phyloP scores from a whole-genome alignment of 2,329 filamentous ascomycete species.

The Trichoderma simmonsii region DNA sequence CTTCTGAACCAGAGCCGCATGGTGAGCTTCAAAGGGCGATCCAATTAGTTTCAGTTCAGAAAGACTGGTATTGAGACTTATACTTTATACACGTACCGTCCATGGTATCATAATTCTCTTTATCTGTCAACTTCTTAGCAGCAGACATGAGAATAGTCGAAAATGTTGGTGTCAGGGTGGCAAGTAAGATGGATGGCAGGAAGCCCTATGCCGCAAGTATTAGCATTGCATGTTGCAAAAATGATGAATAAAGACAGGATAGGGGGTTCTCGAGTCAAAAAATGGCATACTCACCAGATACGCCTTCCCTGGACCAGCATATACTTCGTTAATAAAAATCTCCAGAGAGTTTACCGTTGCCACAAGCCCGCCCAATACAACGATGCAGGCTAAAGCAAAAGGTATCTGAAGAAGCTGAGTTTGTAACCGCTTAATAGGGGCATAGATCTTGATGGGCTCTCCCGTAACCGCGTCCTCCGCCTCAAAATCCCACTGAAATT shows the following conservation, averaged over 20 bases:
- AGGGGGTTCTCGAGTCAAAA: neutral
- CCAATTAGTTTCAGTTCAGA: neutral
- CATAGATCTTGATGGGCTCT: slow-evolving; percentile 72
- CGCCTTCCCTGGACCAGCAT: slow-evolving; percentile 81
- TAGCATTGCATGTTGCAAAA: neutral
- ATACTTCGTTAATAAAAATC: slow-evolving; percentile 93
- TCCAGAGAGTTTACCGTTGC: slow-evolving; percentile 86
- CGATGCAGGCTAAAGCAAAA: slow-evolving; percentile 71
- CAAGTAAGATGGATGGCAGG: slow-evolving; percentile 84
- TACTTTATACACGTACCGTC: slow-evolving; percentile 47
- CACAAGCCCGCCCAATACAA: slow-evolving; percentile 77
- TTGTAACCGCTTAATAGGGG: slow-evolving; percentile 68
- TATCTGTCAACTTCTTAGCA: slow-evolving; percentile 72
- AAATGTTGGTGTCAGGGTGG: slow-evolving; percentile 73
- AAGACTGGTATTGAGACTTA: accelerated
- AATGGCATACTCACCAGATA: slow-evolving; percentile 61
- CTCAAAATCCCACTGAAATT: slow-evolving; percentile 78
- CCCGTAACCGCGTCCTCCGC: slow-evolving; percentile 77
- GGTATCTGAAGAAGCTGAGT: slow-evolving; percentile 80
- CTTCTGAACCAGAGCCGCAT: slow-evolving; percentile 83
- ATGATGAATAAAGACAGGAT: no score
- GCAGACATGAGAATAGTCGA: slow-evolving; percentile 71
- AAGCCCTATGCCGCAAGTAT: slow-evolving; percentile 59
- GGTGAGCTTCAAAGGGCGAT: slow-evolving; percentile 53
- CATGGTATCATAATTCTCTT: slow-evolving; percentile 89